Evolutionary conservation across 2,329 filamentous ascomycete species (phyloP).

Genomic region (Fusarium staphyleae): DNA sequence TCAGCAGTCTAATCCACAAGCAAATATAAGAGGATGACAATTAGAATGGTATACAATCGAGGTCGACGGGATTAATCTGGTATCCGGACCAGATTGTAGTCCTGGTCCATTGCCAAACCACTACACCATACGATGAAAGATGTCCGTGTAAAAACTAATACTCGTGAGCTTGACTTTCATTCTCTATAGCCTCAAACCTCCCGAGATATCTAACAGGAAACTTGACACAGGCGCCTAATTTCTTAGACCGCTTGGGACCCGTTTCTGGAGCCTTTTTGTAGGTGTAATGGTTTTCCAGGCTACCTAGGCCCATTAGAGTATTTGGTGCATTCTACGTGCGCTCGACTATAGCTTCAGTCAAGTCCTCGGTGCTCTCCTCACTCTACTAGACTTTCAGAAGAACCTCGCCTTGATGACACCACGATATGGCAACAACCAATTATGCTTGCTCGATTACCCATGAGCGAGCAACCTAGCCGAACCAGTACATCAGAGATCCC

Average conservation of each 20-base stretch:
- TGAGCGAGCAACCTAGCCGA: background rate
- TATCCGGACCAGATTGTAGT: too few relatives aligned
- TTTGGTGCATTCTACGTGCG: background rate
- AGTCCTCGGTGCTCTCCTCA: slow-evolving; percentile 29
- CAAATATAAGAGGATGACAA: too few relatives aligned
- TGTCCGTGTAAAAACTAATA: too few relatives aligned
- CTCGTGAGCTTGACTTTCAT: too few relatives aligned
- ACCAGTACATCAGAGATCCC: background rate
- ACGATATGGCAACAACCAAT: background rate
- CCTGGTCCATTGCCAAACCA: too few relatives aligned
- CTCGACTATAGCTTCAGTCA: background rate
- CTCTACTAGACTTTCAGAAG: slow-evolving; percentile 7
- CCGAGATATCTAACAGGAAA: too few relatives aligned
- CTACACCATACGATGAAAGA: too few relatives aligned
- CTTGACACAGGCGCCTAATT: too few relatives aligned
- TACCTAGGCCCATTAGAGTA: background rate
- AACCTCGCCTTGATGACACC: slow-evolving; percentile 5
- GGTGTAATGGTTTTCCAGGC: background rate
- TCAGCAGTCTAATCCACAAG: too few relatives aligned
- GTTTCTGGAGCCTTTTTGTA: background rate
- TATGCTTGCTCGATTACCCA: slow-evolving; percentile 11
- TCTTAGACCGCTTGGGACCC: background rate
- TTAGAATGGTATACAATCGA: too few relatives aligned
- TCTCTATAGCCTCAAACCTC: too few relatives aligned
- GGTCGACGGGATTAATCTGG: too few relatives aligned